Evolutionary conservation across 2,329 filamentous ascomycete genomes (phyloP).

Genomic region (Phialophora tarda): DNA sequence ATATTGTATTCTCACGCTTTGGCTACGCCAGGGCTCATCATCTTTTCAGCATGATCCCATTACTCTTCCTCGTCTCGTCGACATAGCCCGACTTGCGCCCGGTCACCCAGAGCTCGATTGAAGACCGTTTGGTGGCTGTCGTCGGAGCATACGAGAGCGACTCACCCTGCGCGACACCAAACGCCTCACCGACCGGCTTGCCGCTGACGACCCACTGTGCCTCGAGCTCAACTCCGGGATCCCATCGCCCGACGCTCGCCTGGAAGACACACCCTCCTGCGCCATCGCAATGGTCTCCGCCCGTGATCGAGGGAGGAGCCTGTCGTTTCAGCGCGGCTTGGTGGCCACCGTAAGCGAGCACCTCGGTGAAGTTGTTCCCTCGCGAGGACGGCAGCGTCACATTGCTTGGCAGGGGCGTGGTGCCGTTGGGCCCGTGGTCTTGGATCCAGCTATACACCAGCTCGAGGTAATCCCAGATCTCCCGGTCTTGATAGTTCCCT

Average conservation of each 20-base stretch:
- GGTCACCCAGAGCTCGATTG: constrained; percentile 25
- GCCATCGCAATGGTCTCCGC: background rate
- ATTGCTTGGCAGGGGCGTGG: constrained; percentile 16
- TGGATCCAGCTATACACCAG: constrained; percentile 23
- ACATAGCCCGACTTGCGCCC: constrained; percentile 24
- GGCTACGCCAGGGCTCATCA: background rate
- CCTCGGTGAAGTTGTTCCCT: constrained; percentile 25
- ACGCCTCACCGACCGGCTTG: constrained; percentile 19
- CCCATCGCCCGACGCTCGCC: constrained; percentile 27
- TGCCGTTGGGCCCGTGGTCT: constrained; percentile 24
- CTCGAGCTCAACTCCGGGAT: constrained; percentile 25
- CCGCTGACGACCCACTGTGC: constrained; percentile 26
- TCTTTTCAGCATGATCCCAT: constrained; percentile 9
- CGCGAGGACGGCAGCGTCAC: constrained; percentile 18
- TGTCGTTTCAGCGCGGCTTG: constrained; percentile 25
- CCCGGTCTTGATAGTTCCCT: constrained; percentile 24
- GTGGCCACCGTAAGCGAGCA: constrained; percentile 22
- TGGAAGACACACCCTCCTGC: constrained; percentile 9
- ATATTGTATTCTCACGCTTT: background rate
- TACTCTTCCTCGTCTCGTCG: constrained; percentile 29
- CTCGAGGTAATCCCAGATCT: constrained; percentile 26
- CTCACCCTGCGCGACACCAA: constrained; percentile 18
- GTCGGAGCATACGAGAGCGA: constrained; percentile 17
- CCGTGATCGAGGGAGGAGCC: constrained; percentile 17
- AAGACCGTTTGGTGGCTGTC: constrained; percentile 9